Evolutionary conservation across 1,139 yeast genomes (phyloP), one percentile per base, ranked within the genome.

Genomic region (Diutina siamensis): DNA sequence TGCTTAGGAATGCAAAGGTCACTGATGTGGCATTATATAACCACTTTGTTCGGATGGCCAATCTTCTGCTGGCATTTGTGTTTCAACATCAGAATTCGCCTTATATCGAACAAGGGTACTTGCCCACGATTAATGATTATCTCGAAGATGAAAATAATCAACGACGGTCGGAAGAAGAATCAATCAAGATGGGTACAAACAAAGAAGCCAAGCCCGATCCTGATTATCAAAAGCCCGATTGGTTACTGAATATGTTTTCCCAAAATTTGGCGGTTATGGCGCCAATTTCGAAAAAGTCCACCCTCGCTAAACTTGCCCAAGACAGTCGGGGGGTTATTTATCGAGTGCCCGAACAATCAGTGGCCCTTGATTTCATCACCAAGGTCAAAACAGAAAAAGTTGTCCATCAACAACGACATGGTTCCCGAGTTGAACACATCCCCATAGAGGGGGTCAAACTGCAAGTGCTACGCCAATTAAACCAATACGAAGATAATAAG

Each of bases 1-100:
- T 76, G 48, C 71, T 84, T 53, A 70, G 75, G 51, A 74, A 74
- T 53, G 70, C 84, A 47, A 60, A 68, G 25, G 63, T 76, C 17
- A 61, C 78, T 38, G 82, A 80, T 53, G 74, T 83, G 38, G 57
- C 71, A 1, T 57, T 68, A 45, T 67, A 62, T 47, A 55, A 54
- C 45, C 66, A 66, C 48, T 68, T 70, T 47, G 51, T 69, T 21
- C 58, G 59, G 45, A 53, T 68, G 15, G 62, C 32, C 20, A 25
- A n/a, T 13, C 20, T n/a, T 8, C 31, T 25, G 32, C 25, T 22
- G 20, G 20, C 33, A 17, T 9, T 38, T 18, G n/a, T 38, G 31
- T 38, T 38, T 18, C 31, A 38, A 25, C 25, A 38, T 12, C 18
- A 8, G n/a, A 20, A 38, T 9, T 22, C 33, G 4, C 42, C 42